Conservation (phyloP, 202 grass and related monocot genomes). For the Eragrostis tef region DNA sequence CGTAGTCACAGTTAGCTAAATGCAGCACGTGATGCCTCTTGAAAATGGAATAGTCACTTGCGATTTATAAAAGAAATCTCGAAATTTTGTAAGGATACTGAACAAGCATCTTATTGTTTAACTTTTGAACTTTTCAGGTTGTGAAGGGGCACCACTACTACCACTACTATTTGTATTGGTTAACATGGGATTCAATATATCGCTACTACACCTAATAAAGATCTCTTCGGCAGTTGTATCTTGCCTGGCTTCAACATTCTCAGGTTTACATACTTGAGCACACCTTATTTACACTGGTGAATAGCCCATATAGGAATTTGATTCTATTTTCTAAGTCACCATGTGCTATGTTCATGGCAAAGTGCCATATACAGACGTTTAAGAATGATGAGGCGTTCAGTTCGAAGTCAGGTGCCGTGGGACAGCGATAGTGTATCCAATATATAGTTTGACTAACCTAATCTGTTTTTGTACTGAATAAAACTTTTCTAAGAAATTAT, state of each 20-base stretch:
- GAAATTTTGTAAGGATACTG: slow-evolving; percentile 5
- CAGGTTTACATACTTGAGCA: slow-evolving; percentile 58
- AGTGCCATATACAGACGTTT: slow-evolving; percentile 1
- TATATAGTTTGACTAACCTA: neutral
- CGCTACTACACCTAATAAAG: slow-evolving; percentile 78
- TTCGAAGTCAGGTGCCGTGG: neutral
- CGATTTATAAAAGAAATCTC: neutral
- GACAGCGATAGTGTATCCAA: neutral
- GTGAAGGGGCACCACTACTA: slow-evolving; percentile 82
- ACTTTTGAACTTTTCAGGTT: slow-evolving; percentile 67
- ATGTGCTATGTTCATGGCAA: neutral
- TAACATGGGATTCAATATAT: slow-evolving; percentile 97
- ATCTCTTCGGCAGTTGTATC: slow-evolving; percentile 92
- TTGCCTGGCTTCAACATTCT: slow-evolving; percentile 93
- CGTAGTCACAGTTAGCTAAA: slow-evolving; percentile 20
- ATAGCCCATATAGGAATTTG: slow-evolving; percentile 21
- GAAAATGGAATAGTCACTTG: neutral
- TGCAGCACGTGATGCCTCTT: neutral
- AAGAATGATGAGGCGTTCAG: neutral
- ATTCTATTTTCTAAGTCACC: slow-evolving; percentile 27
- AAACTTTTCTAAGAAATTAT: neutral
- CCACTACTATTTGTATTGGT: slow-evolving; percentile 92
- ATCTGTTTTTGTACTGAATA: neutral
- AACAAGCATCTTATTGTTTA: slow-evolving; percentile 36
- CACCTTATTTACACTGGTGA: slow-evolving; percentile 9